A percentile compares a stretch with the other conserved stretches of the same genome.
Evolutionary conservation across 2,329 filamentous ascomycete genomes (phyloP).

Genomic region (Ophiobolus disseminans): DNA sequence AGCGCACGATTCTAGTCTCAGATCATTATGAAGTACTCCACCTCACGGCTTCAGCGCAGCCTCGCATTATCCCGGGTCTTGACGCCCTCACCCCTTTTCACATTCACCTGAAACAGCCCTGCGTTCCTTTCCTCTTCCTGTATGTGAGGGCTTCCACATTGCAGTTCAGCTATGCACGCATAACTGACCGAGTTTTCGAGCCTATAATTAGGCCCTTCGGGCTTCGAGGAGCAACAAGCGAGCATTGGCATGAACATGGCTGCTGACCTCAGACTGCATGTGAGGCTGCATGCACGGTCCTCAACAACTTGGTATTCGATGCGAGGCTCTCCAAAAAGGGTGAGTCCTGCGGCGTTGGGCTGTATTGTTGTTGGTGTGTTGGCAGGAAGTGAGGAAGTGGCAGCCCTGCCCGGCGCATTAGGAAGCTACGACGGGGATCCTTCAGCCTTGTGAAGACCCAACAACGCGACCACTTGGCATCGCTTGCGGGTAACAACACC

Average conservation of each 20-base stretch:
- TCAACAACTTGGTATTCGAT: background rate
- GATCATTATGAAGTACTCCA: background rate
- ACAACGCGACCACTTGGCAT: background rate
- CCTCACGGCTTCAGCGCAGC: background rate
- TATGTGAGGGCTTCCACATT: background rate
- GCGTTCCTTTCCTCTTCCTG: background rate
- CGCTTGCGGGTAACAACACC: background rate
- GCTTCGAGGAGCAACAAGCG: background rate
- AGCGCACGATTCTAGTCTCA: background rate
- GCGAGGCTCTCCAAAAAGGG: background rate
- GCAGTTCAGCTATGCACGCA: background rate
- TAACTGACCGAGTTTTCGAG: slow-evolving; percentile 1
- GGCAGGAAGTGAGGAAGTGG: background rate
- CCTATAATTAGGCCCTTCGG: slow-evolving; percentile 7
- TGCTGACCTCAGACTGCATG: slow-evolving; percentile 1
- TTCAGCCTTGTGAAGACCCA: background rate
- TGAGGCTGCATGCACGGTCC: slow-evolving; percentile 1
- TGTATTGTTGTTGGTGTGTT: background rate
- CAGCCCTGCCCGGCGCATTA: background rate
- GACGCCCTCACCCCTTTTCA: background rate
- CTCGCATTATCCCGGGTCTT: background rate
- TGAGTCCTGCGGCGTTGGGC: background rate
- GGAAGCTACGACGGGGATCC: background rate
- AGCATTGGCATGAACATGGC: background rate
- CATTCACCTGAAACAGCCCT: background rate